Conservation (phyloP, 176 grass and related monocot species). For the Ananas comosus region DNA sequence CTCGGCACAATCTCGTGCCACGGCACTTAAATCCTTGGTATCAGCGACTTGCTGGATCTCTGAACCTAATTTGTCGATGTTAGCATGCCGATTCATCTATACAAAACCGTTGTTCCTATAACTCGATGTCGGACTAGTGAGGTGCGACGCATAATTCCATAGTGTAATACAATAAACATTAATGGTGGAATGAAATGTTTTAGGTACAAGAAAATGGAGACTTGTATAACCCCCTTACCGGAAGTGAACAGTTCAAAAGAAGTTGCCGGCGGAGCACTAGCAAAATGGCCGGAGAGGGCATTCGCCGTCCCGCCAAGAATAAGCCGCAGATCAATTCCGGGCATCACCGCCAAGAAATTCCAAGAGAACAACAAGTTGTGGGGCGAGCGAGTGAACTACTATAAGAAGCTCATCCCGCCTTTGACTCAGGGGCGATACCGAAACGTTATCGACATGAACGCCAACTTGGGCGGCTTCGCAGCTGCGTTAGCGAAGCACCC, state of each 20-base stretch:
- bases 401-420: constrained; percentile 60
- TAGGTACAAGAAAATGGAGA: constrained; percentile 58
- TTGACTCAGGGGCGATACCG: constrained; percentile 52
- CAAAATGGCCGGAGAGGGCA: constrained; percentile 65
- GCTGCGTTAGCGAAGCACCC: constrained; percentile 52
- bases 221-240: constrained; percentile 70
- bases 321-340: constrained; percentile 30
- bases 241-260: constrained; percentile 37
- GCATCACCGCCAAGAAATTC: constrained; percentile 49
- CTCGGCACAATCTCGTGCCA: too few relatives aligned
- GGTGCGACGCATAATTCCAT: too few relatives aligned
- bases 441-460: constrained; percentile 82
- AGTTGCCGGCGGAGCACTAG: constrained; percentile 54
- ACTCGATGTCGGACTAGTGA: too few relatives aligned
- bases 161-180: too few relatives aligned
- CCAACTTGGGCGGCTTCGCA: constrained; percentile 43
- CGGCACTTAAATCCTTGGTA: too few relatives aligned
- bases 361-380: constrained; percentile 51
- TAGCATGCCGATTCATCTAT: too few relatives aligned
- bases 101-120: too few relatives aligned
- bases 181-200: not conserved
- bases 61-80: too few relatives aligned
- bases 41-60: too few relatives aligned
- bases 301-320: constrained; percentile 52
- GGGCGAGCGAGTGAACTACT: constrained; percentile 49